Evolutionary conservation across 1,284 basidiomycete genomes (phyloP).

Genomic region (Sporisorium iseilematis-ciliati): DNA sequence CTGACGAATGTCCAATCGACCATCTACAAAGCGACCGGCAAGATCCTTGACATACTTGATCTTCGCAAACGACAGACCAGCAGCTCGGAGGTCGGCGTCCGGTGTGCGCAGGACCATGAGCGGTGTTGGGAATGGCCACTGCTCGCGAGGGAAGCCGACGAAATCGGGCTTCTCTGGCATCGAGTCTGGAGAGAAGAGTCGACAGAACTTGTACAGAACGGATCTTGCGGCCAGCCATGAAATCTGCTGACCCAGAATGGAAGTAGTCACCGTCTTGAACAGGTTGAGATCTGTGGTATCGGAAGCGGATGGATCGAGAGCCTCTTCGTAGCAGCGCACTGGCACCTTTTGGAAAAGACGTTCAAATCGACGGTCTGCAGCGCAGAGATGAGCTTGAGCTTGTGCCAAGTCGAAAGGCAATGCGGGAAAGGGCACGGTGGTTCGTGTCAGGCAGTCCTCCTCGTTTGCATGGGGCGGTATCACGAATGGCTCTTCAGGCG

Average conservation of each 20-base stretch:
- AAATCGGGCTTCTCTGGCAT: constrained; percentile 63
- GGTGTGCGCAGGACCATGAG: constrained; percentile 54
- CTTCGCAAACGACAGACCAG: constrained; percentile 64
- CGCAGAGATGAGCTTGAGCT: constrained; percentile 79
- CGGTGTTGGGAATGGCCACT: constrained; percentile 65
- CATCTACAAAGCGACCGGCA: constrained; percentile 60
- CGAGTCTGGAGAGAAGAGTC: constrained; percentile 52
- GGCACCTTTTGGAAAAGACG: constrained; percentile 77
- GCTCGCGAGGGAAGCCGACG: constrained; percentile 53
- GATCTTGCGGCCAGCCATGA: constrained; percentile 89
- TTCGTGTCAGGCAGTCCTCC: constrained; percentile 46
- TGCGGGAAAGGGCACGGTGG: constrained; percentile 48
- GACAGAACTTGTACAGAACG: constrained; percentile 84
- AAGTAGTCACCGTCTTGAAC: constrained; percentile 74
- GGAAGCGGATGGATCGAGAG: constrained; percentile 41
- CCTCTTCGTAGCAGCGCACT: constrained; percentile 80
- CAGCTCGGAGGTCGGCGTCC: constrained; percentile 57
- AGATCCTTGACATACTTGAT: constrained; percentile 66
- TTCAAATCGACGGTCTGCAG: constrained; percentile 79
- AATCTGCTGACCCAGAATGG: constrained; percentile 87
- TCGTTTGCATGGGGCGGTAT: constrained; percentile 40
- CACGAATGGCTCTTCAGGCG: constrained; percentile 41
- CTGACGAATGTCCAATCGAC: constrained; percentile 59
- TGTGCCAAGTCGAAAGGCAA: constrained; percentile 81
- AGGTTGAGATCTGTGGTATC: constrained; percentile 71